Conservation (phyloP, 2,329 filamentous ascomycete species). For the Arachnomyces sp. region DNA sequence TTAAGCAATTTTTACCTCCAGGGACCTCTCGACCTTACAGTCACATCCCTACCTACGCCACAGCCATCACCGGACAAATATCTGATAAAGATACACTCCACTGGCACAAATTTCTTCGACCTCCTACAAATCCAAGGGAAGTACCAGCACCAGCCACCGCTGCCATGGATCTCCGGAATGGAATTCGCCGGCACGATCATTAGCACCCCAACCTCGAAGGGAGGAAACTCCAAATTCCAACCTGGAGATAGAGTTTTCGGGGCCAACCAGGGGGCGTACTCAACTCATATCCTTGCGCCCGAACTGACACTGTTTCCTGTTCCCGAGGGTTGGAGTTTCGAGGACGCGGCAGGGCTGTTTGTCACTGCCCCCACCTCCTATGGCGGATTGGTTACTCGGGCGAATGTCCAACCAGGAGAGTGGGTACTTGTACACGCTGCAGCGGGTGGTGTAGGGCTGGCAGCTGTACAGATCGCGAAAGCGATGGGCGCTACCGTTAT, state of each 20-base stretch:
- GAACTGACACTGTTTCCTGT: conserved; percentile 65
- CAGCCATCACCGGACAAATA: conserved; percentile 65
- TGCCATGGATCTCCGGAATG: conserved; percentile 79
- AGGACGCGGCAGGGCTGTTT: conserved; percentile 79
- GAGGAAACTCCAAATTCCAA: conserved; percentile 49
- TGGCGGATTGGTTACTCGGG: conserved; percentile 69
- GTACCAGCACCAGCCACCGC: conserved; percentile 83
- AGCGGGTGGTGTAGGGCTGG: conserved; percentile 82
- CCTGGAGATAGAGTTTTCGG: conserved; percentile 81
- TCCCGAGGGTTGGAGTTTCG: conserved; percentile 71
- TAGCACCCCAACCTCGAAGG: conserved; percentile 47
- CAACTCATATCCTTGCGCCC: conserved; percentile 59
- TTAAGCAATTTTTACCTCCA: conserved; percentile 27
- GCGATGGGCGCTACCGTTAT: conserved; percentile 87
- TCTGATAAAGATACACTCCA: conserved; percentile 75
- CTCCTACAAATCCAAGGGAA: conserved; percentile 90
- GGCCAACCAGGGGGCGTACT: conserved; percentile 76
- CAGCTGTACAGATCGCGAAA: conserved; percentile 89
- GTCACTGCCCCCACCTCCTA: conserved; percentile 90
- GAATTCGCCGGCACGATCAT: conserved; percentile 80
- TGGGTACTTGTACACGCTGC: conserved; percentile 86
- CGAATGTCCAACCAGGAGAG: conserved; percentile 69
- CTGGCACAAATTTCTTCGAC: conserved; percentile 95
- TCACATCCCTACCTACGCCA: conserved; percentile 67
- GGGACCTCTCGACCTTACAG: conserved; percentile 70